Evolutionary conservation across 768 basidiomycete genomes (phyloP), one percentile per base, ranked within the genome.

Genomic region (Lactarius sp.): DNA sequence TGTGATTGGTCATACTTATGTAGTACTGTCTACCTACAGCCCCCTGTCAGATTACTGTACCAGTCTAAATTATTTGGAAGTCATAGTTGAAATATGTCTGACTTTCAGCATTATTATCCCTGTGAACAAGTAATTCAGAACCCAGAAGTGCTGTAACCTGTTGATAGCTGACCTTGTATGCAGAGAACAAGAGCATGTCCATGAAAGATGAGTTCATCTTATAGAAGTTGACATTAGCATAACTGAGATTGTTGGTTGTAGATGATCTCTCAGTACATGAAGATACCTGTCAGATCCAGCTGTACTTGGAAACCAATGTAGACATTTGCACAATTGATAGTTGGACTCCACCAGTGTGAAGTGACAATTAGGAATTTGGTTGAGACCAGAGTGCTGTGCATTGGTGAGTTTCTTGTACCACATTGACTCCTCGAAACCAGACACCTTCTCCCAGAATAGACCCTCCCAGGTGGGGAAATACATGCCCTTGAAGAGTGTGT

Each of bases 251-350:
- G 60, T 34, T 36, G n/a, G 34, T n/a, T 6, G 14, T 56, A 60
- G 8, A 52, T 18, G 6, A 49, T 31, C 14, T 53, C 37, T 2
- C 70, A 81, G 72, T 52, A 83, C 89, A 92, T 95, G 81, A 96
- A 95, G 66, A 95, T 94, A 71, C 94, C 94, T 13, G 97, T 99
- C 66, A 99, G 76, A 82, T 99, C 97, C 52, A 99, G 84, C 71
- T 98, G 96, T 20, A 99, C 97, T 75, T 98, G 97, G 92, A 99
- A 99, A 85, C 97, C 97, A 73, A 98, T 94, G 71, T 97, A 97
- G 73, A 98, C 95, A 73, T 99, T 99, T 59, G 97, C 96, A 68
- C 97, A 92, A 76, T 98, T 98, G 79, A 98, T 98, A 0, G 96
- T 98, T 31, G 95, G 95, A 73, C 91, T 93, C 94, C 94, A 97